Evolutionary conservation across 2,329 filamentous ascomycete species (phyloP), one percentile per base, ranked within the genome.

Genomic region (Fusarium camptoceras): DNA sequence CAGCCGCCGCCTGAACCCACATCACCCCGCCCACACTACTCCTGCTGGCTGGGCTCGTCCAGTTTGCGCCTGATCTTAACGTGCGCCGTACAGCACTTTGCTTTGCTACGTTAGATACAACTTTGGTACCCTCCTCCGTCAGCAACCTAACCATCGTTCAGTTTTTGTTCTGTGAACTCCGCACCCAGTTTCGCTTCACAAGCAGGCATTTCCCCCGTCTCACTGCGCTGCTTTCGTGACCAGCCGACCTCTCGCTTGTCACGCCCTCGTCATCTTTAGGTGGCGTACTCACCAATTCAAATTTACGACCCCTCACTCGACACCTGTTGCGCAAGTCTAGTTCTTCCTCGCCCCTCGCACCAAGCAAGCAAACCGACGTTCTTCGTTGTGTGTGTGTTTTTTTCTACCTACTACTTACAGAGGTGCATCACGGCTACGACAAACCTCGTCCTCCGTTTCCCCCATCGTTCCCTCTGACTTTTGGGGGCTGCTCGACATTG

Each of bases 31-130:
- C 59, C 70, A 71, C 70, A 69, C 70, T 53, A 28, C 49, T 42
- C 47, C 34, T 10, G 34, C 34, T 37, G 34, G 34, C 34, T 42
- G 49, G 49, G 49, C 48, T 69, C 59, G n/a, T n/a, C n/a, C n/a
- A n/a, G n/a, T 68, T 74, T 75, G 66, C 73, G 72, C 73, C 73
- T 73, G 73, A 75, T 73, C 70, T 70, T 60, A 60, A 70, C 71
- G 66, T 68, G 69, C 69, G 63, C 72, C 60, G 69, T 73, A 58
- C 41, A 71, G 57, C 66, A 50, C 55, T 64, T 70, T 60, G 63
- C 41, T 64, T 56, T 48, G 43, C 30, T 49, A 57, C 59, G 63
- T 54, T 63, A 37, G 57, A 62, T 70, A 71, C 72, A 73, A 66
- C 63, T 70, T 71, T 71, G 68, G 68, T 71, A 71, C 72, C 72